Evolutionary conservation across 306 rosid genomes (phyloP).

Genomic region (Inga leiocalycina): DNA sequence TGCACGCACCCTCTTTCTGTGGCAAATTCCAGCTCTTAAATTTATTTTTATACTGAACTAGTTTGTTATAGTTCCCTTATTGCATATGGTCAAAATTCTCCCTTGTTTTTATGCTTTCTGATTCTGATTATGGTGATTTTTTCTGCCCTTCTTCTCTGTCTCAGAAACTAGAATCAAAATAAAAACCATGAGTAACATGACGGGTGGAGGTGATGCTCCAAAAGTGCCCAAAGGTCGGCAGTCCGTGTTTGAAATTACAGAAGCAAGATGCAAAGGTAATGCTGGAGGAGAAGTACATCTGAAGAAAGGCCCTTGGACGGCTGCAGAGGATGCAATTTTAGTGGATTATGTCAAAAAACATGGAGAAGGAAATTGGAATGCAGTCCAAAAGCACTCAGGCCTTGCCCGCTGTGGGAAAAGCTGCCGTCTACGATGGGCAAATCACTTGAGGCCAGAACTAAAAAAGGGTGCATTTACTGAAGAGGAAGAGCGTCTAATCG

Average conservation of each 20-base stretch:
- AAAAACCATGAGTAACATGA: constrained; percentile 42
- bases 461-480: constrained; percentile 57
- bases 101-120: neutral
- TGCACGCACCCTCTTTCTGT: neutral
- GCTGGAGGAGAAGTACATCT: constrained; percentile 34
- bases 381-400: constrained; percentile 62
- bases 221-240: constrained; percentile 36
- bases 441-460: constrained; percentile 69
- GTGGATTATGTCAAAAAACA: constrained; percentile 55
- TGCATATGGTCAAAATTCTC: neutral
- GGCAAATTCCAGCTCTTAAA: neutral
- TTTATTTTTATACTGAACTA: no score
- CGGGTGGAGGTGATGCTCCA: constrained; percentile 44
- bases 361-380: constrained; percentile 84
- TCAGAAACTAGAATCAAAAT: neutral
- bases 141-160: neutral
- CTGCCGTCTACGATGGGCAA: constrained; percentile 81
- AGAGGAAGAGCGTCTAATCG: constrained; percentile 50
- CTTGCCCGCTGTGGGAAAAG: constrained; percentile 80
- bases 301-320: constrained; percentile 86
- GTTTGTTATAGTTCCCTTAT: neutral
- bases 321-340: constrained; percentile 66
- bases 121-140: neutral
- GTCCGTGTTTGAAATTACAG: constrained; percentile 33
- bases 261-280: constrained; percentile 46